Evolutionary conservation across 495 filamentous ascomycete species (phyloP).

Genomic region (Xylaria nigripes): DNA sequence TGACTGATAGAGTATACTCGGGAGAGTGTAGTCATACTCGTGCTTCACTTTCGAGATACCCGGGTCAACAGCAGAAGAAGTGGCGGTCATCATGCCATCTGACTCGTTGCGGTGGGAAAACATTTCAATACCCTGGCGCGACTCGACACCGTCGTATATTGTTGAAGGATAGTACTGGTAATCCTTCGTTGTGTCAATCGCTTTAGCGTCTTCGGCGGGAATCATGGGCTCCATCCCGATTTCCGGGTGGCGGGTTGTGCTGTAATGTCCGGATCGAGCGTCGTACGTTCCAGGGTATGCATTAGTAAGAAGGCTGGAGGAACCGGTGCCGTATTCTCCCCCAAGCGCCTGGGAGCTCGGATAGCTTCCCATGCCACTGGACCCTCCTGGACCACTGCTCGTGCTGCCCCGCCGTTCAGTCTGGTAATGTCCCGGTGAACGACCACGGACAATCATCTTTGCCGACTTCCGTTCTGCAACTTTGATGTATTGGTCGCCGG

Average conservation of each 20-base stretch:
- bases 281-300: constrained; percentile 30
- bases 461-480: constrained; percentile 71
- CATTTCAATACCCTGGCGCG: constrained; percentile 36
- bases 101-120: constrained; percentile 32
- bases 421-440: constrained; percentile 90
- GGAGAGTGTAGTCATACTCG: constrained; percentile 34
- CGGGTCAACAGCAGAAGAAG: constrained; percentile 14
- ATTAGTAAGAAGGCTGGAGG: constrained; percentile 26
- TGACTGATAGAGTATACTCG: constrained; percentile 34
- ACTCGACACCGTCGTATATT: constrained; percentile 35
- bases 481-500: constrained; percentile 54
- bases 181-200: constrained; percentile 34
- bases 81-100: constrained; percentile 22
- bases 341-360: constrained; percentile 30
- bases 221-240: constrained; percentile 37
- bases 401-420: constrained; percentile 67
- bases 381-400: constrained; percentile 63
- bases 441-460: constrained; percentile 87
- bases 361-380: constrained; percentile 37
- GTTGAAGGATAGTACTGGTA: constrained; percentile 42
- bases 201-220: constrained; percentile 36
- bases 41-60: constrained; percentile 33
- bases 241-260: constrained; percentile 35
- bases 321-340: constrained; percentile 29
- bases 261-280: constrained; percentile 30